Conservation (phyloP, 495 filamentous ascomycete genomes). For the Penicillium canescens region DNA sequence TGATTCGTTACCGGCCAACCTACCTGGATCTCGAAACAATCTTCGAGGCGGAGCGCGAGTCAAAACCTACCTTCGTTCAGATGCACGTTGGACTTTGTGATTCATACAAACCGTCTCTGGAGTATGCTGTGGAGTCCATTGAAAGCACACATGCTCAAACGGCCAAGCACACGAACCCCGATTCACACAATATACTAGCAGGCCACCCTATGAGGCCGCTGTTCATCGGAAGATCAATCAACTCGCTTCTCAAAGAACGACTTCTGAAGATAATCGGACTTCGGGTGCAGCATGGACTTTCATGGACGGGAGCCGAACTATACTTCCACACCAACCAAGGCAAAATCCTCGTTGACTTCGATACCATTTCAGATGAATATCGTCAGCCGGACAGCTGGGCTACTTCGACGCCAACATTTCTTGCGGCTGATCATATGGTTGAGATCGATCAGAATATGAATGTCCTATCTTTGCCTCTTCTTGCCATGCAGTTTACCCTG, state of each 20-base stretch:
- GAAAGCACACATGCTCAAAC: neutral
- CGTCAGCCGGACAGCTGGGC: conserved; percentile 25
- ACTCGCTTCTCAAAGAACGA: conserved; percentile 67
- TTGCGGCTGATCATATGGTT: conserved; percentile 54
- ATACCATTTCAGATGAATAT: conserved; percentile 12
- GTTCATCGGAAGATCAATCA: conserved; percentile 74
- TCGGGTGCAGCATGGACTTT: conserved; percentile 50
- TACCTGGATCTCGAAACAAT: conserved; percentile 60
- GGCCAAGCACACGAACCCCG: neutral
- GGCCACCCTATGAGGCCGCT: conserved; percentile 41
- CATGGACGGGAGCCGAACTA: conserved; percentile 73
- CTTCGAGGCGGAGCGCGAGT: conserved; percentile 16
- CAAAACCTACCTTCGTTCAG: conserved; percentile 14
- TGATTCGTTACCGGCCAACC: conserved; percentile 63
- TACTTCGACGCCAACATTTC: conserved; percentile 24
- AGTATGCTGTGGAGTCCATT: conserved; percentile 53
- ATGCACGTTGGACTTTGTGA: conserved; percentile 50
- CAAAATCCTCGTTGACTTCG: conserved; percentile 8
- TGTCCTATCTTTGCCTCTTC: conserved; percentile 62
- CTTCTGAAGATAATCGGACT: conserved; percentile 64
- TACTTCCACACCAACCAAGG: conserved; percentile 51
- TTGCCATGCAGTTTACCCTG: conserved; percentile 78
- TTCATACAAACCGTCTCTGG: conserved; percentile 47
- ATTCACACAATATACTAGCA: neutral
- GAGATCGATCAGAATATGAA: conserved; percentile 11